Evolutionary conservation across 176 grass and related monocot genomes (phyloP).

Genomic region (Thinopyrum elongatum): DNA sequence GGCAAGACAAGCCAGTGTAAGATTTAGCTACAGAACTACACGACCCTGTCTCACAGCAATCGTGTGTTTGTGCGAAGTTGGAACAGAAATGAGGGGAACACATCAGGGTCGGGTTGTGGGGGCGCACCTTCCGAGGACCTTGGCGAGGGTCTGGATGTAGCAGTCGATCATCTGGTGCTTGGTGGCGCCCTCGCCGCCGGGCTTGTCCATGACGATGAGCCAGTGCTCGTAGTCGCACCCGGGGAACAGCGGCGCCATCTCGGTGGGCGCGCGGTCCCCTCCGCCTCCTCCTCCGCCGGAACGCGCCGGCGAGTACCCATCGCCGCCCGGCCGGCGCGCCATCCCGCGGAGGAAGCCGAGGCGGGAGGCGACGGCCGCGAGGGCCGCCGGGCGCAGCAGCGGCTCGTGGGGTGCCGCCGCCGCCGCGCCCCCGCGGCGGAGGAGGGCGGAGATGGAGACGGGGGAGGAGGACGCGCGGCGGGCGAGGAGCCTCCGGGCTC

Average conservation of each 20-base stretch:
- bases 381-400: constrained; percentile 28
- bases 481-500: constrained; percentile 54
- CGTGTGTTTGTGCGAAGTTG: too few species aligned
- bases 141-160: constrained; percentile 82
- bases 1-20: neutral
- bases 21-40: neutral
- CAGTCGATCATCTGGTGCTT: constrained; percentile 98
- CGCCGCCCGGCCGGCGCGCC: constrained; percentile 43
- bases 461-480: constrained; percentile 31
- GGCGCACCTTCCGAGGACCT: constrained; percentile 70
- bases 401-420: constrained; percentile 1
- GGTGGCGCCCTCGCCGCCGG: constrained; percentile 79
- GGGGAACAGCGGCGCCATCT: constrained; percentile 87
- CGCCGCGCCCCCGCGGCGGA: constrained; percentile 4
- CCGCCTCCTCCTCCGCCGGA: constrained; percentile 21
- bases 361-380: constrained; percentile 25
- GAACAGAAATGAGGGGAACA: neutral
- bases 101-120: neutral
- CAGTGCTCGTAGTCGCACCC: constrained; percentile 97
- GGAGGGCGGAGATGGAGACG: constrained; percentile 13
- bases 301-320: constrained; percentile 28
- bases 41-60: neutral
- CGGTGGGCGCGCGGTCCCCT: constrained; percentile 64
- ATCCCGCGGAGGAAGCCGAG: constrained; percentile 47
- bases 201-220: constrained; percentile 97